These are phyloP conservation scores for Anisodus tanguticus DNA, from an alignment of 257 asterid genomes.

Conservation along the genomic window DNA sequence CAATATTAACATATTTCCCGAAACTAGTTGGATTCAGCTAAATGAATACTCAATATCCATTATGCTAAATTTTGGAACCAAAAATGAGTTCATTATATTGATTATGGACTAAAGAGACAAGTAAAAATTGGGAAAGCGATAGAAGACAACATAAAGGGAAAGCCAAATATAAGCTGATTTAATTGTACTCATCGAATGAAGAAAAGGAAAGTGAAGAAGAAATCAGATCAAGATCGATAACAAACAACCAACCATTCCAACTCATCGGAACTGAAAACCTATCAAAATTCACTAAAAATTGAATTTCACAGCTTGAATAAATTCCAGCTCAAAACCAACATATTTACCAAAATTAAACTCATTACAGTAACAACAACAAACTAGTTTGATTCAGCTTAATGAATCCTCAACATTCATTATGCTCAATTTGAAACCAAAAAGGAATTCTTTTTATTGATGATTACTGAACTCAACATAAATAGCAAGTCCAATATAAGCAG, in stretches of 20 bases:
- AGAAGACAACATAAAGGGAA: not conserved
- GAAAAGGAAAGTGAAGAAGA: not conserved
- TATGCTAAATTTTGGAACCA: not conserved
- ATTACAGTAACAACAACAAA: not conserved
- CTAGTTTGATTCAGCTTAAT: not conserved
- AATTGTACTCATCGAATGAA: too few relatives aligned
- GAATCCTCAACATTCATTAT: not conserved
- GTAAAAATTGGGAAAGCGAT: not conserved
- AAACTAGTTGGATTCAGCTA: not conserved
- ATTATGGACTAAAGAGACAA: not conserved
- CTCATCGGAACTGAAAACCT: slow-evolving; percentile 16
- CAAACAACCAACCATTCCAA: slow-evolving; percentile 61
- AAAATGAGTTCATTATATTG: not conserved
- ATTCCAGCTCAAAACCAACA: not conserved
- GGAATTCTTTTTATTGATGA: not conserved
- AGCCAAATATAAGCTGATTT: too few relatives aligned
- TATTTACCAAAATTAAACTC: not conserved
- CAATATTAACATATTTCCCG: not conserved
- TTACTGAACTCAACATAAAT: not conserved
- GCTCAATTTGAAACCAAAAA: not conserved
- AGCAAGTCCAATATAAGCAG: not conserved
- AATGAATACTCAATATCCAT: not conserved
- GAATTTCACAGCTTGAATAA: too few relatives aligned
- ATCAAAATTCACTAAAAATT: not conserved
- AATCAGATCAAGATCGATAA: slow-evolving; percentile 71